These are phyloP conservation scores for Akanthomyces lecanii DNA, from an alignment of 2,329 filamentous ascomycete species.

Conservation along the genomic window DNA sequence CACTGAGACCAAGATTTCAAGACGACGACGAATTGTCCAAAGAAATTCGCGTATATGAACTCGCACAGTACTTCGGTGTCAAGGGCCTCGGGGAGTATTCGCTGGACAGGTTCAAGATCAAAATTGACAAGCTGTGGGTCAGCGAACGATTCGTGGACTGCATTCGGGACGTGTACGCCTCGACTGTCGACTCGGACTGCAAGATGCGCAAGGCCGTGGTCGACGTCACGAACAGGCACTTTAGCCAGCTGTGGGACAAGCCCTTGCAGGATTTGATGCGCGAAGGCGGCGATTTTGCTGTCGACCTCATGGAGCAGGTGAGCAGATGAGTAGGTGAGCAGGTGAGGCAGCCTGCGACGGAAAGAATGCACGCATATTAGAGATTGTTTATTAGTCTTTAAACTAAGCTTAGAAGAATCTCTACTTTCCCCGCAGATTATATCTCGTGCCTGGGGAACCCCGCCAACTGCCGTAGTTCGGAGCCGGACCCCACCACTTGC, in stretches of 20 bases:
- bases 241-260: not conserved
- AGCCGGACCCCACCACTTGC: conserved; percentile 4
- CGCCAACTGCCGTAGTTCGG: conserved; percentile 5
- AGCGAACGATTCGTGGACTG: not conserved
- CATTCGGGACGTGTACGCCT: not conserved
- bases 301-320: not conserved
- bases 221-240: not conserved
- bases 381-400: not conserved
- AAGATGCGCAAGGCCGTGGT: not conserved
- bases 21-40: not conserved
- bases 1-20: not conserved
- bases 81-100: not conserved
- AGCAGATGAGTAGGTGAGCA: not conserved
- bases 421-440: not conserved
- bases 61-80: not conserved
- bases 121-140: not conserved
- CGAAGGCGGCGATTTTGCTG: not conserved
- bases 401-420: not conserved
- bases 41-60: not conserved
- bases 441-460: not conserved
- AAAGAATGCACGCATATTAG: not conserved
- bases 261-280: not conserved
- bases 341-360: no score
- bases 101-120: not conserved
- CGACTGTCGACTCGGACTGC: not conserved